These are phyloP conservation scores for Plasmopara muralis DNA, from an alignment of 352 stramenopile species.

Conservation along the genomic window DNA sequence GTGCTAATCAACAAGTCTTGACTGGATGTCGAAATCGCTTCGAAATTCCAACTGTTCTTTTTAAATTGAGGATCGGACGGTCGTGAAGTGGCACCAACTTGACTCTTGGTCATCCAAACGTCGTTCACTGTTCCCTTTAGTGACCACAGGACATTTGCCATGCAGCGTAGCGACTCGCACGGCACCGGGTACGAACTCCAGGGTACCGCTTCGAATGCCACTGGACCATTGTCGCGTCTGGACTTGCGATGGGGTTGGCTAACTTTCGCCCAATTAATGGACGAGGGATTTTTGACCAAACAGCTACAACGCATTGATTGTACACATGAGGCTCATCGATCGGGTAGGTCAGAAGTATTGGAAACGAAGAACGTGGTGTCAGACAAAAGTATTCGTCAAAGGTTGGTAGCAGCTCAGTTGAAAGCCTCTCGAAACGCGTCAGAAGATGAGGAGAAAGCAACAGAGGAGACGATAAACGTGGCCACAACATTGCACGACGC, in stretches of 20 bases:
- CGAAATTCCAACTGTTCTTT: constrained; percentile 11
- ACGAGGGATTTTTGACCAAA: constrained; percentile 65
- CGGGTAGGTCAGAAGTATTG: constrained; percentile 1
- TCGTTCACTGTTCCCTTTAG: constrained; percentile 10
- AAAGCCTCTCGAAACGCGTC: constrained; percentile 15
- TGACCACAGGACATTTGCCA: constrained; percentile 10
- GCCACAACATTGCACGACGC: constrained; percentile 1
- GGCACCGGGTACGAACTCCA: constrained; percentile 24
- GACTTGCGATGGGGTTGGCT: constrained; percentile 69
- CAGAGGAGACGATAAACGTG: constrained; percentile 4
- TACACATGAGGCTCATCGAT: constrained; percentile 25
- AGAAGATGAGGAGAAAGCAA: constrained; percentile 22
- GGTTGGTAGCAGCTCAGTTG: constrained; percentile 13
- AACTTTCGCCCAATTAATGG: constrained; percentile 45
- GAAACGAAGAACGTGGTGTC: not conserved
- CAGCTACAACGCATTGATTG: constrained; percentile 57
- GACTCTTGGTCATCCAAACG: constrained; percentile 5
- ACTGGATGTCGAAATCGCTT: constrained; percentile 15
- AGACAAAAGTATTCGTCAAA: constrained; percentile 21
- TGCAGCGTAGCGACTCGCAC: constrained; percentile 7
- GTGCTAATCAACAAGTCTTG: constrained; percentile 5
- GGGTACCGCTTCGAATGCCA: not conserved
- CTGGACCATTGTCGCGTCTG: constrained; percentile 13
- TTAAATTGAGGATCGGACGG: not conserved
- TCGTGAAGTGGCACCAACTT: not conserved